These are phyloP conservation scores for Solidago caesia DNA, from an alignment of 129 eudicot species.

Conservation along the genomic window DNA sequence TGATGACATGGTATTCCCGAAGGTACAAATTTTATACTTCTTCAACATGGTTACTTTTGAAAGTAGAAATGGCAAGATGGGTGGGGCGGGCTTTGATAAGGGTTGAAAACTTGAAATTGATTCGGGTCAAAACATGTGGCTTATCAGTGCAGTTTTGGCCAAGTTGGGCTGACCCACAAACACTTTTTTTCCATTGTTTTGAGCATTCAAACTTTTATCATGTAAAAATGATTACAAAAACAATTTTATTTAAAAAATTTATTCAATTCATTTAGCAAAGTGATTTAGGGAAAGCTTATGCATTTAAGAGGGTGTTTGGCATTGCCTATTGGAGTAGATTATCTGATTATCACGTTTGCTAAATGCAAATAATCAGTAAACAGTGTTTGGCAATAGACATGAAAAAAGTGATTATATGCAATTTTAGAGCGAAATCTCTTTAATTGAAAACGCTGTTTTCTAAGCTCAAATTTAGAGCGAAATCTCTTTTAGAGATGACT, in stretches of 20 bases:
- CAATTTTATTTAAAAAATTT: neutral
- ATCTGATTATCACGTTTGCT: too few species aligned
- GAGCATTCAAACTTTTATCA: neutral
- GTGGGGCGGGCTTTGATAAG: neutral
- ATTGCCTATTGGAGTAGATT: too few species aligned
- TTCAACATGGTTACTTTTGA: conserved; percentile 15
- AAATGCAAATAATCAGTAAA: too few species aligned
- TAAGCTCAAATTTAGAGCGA: too few species aligned
- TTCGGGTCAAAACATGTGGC: neutral
- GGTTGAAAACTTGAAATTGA: neutral
- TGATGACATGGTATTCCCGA: conserved; percentile 66
- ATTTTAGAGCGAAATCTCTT: neutral
- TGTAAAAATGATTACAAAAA: neutral
- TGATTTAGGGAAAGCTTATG: neutral
- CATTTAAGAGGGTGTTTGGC: neutral
- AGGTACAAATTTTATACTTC: conserved; percentile 33
- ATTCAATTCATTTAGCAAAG: neutral
- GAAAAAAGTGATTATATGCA: too few species aligned
- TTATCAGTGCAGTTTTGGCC: neutral
- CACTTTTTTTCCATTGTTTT: neutral
- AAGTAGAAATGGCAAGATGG: neutral
- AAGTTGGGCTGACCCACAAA: neutral
- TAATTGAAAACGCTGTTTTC: too few species aligned
- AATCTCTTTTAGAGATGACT: neutral
- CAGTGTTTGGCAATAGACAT: too few species aligned